Evolutionary conservation across 2,329 filamentous ascomycete genomes (phyloP).

Genomic region (Diaporthe australafricana): DNA sequence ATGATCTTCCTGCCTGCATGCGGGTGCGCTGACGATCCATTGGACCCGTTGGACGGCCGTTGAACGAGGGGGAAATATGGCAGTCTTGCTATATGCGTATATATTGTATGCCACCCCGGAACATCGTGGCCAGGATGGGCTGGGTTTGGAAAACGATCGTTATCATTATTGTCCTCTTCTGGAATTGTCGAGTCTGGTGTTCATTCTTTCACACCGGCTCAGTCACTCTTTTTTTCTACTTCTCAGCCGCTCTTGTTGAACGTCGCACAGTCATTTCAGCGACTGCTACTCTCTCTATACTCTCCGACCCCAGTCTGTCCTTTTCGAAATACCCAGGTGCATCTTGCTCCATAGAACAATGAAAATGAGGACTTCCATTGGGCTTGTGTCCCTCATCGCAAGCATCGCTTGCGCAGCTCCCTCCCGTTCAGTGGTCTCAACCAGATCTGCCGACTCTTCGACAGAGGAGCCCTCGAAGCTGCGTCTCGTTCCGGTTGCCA

Average conservation of each 20-base stretch:
- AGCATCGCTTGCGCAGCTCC: slow-evolving; percentile 11
- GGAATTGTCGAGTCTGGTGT: slow-evolving; percentile 17
- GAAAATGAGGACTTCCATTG: slow-evolving; percentile 17
- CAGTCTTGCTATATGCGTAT: background rate
- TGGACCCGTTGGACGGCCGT: no score
- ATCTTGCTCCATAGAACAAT: background rate
- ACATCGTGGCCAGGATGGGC: background rate
- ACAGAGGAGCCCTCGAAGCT: slow-evolving; percentile 7
- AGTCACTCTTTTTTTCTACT: slow-evolving; percentile 24
- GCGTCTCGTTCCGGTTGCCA: slow-evolving; percentile 26
- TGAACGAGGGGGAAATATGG: background rate
- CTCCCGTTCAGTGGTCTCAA: background rate
- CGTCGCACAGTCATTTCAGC: slow-evolving; percentile 8
- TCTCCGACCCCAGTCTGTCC: slow-evolving; percentile 16
- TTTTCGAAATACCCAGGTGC: background rate
- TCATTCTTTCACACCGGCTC: slow-evolving; percentile 25
- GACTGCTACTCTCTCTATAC: background rate
- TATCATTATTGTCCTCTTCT: slow-evolving; percentile 6
- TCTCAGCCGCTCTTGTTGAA: background rate
- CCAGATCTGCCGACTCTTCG: background rate
- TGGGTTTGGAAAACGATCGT: background rate
- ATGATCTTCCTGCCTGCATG: slow-evolving; percentile 25
- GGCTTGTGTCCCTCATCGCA: slow-evolving; percentile 4
- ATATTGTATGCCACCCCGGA: slow-evolving; percentile 9
- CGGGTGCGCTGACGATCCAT: background rate